phyloP scores from a whole-genome alignment of 164 flowering plant genomes.

The Magnolia officinalis region DNA sequence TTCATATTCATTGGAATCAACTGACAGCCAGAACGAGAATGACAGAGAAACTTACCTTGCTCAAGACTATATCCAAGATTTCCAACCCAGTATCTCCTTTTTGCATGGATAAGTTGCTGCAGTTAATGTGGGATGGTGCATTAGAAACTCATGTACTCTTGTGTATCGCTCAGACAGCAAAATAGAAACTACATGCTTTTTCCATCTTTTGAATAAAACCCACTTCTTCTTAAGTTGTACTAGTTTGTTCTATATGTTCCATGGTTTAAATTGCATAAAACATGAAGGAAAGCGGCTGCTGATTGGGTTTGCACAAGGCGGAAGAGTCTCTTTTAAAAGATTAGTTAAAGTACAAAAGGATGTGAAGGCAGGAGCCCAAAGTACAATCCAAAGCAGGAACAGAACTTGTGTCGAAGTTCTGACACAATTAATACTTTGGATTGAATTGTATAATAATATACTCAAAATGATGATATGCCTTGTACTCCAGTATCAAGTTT shows the following conservation, averaged over 20 bases:
- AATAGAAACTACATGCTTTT: too few species aligned
- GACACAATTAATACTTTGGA: background rate
- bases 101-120: slow-evolving; percentile 15
- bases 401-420: background rate
- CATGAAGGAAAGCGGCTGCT: too few species aligned
- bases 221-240: too few species aligned
- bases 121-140: background rate
- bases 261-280: too few species aligned
- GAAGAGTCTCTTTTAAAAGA: too few species aligned
- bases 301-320: too few species aligned
- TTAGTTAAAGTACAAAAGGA: too few species aligned
- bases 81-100: slow-evolving; percentile 17
- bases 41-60: slow-evolving; percentile 13
- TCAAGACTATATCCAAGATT: slow-evolving; percentile 16
- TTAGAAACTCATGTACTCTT: background rate
- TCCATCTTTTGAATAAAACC: too few species aligned
- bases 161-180: too few species aligned
- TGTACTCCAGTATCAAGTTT: background rate
- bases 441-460: background rate
- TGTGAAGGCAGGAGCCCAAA: too few species aligned
- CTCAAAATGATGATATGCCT: background rate
- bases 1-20: background rate
- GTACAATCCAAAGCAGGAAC: too few species aligned
- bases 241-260: too few species aligned
- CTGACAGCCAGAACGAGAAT: background rate